These are phyloP conservation scores for Aspergillus fructus DNA, from an alignment of 2,329 filamentous ascomycete species.

Conservation along the genomic window DNA sequence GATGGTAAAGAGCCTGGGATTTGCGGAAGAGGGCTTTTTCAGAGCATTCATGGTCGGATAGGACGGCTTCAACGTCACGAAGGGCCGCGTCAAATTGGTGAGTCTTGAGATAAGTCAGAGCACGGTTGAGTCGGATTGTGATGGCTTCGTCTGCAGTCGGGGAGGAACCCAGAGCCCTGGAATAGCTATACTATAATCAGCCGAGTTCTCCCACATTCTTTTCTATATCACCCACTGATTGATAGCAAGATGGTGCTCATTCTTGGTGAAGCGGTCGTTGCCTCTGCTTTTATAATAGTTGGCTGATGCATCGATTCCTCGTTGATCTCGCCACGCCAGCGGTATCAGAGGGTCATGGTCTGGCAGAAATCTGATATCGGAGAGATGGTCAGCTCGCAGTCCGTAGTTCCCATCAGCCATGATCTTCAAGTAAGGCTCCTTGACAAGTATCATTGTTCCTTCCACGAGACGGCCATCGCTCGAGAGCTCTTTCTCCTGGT, in stretches of 20 bases:
- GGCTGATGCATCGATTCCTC: slow-evolving; percentile 9
- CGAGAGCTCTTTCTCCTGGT: slow-evolving; percentile 39
- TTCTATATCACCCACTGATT: slow-evolving; percentile 23
- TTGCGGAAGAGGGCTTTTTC: slow-evolving; percentile 50
- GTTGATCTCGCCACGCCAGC: slow-evolving; percentile 29
- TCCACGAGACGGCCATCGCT: slow-evolving; percentile 35
- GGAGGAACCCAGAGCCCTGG: slow-evolving; percentile 33
- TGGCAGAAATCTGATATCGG: slow-evolving; percentile 48
- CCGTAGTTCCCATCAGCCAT: slow-evolving; percentile 42
- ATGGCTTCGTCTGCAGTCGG: slow-evolving; percentile 37
- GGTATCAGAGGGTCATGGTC: slow-evolving; percentile 43
- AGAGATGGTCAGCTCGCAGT: slow-evolving; percentile 55
- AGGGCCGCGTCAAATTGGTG: slow-evolving; percentile 38
- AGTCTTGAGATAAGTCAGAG: slow-evolving; percentile 32
- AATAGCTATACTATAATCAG: slow-evolving; percentile 34
- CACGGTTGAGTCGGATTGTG: slow-evolving; percentile 36
- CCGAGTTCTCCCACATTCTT: not conserved
- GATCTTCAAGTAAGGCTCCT: slow-evolving; percentile 55
- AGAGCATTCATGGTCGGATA: slow-evolving; percentile 16
- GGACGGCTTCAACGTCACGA: slow-evolving; percentile 24
- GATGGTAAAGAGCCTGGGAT: slow-evolving; percentile 46
- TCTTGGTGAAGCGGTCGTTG: slow-evolving; percentile 28
- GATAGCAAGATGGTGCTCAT: slow-evolving; percentile 20
- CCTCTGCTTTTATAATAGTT: slow-evolving; percentile 26
- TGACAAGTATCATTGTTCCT: slow-evolving; percentile 46